These are phyloP conservation scores for Apiospora koreana DNA, from an alignment of 2,329 filamentous ascomycete genomes.

Conservation along the genomic window DNA sequence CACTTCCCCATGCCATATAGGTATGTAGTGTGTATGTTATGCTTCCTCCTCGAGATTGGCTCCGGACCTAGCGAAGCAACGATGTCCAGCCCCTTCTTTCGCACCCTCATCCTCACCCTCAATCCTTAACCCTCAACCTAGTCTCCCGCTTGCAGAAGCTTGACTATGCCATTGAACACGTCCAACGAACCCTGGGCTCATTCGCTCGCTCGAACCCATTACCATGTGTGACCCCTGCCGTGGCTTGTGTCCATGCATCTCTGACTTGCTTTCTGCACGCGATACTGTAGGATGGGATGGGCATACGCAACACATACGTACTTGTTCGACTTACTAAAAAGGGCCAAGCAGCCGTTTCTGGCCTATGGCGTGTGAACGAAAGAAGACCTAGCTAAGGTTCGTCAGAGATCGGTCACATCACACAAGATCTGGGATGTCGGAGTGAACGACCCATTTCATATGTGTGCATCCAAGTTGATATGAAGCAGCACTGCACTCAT, in stretches of 20 bases:
- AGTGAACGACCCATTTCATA: constrained; percentile 27
- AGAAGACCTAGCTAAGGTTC: background rate
- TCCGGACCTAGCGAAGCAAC: background rate
- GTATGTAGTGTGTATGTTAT: background rate
- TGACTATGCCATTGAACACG: background rate
- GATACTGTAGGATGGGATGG: constrained; percentile 7
- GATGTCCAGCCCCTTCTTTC: background rate
- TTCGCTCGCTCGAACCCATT: background rate
- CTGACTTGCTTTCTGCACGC: constrained; percentile 25
- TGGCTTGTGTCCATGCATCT: constrained; percentile 30
- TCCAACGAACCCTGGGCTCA: background rate
- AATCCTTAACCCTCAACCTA: background rate
- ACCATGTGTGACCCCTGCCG: constrained; percentile 26
- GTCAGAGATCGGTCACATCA: constrained; percentile 41
- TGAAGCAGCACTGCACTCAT: background rate
- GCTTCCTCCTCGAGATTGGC: background rate
- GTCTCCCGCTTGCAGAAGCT: background rate
- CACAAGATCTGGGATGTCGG: constrained; percentile 50
- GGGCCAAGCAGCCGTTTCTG: background rate
- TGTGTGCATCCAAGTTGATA: constrained; percentile 33
- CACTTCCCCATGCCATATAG: background rate
- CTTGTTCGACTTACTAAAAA: background rate
- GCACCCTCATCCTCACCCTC: background rate
- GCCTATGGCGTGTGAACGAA: background rate
- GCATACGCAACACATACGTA: background rate